Evolutionary conservation across 2,329 filamentous ascomycete genomes (phyloP).

Genomic region (Incumbomyces delicatus): DNA sequence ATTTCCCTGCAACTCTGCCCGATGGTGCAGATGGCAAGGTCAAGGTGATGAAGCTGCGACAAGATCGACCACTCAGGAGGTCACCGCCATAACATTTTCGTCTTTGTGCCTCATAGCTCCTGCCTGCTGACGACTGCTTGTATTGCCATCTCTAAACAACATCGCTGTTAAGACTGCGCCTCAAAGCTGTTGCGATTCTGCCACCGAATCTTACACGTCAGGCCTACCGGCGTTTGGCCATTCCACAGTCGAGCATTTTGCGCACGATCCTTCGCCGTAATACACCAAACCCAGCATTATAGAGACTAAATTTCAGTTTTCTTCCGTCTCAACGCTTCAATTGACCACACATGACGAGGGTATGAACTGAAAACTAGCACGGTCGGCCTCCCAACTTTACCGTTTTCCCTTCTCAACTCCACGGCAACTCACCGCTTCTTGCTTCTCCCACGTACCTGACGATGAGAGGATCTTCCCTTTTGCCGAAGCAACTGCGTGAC

Average conservation of each 20-base stretch:
- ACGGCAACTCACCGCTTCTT: not conserved
- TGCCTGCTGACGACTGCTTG: not conserved
- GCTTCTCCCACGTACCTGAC: slow-evolving; percentile 8
- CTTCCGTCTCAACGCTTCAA: too few relatives aligned
- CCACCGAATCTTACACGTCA: not conserved
- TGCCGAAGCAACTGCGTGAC: slow-evolving; percentile 43
- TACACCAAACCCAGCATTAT: too few relatives aligned
- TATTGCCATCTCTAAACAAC: not conserved
- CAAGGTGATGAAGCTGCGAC: not conserved
- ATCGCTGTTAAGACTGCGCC: not conserved
- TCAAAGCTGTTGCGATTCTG: not conserved
- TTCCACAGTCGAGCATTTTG: not conserved
- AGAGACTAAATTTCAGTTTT: too few relatives aligned
- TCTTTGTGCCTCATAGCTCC: not conserved
- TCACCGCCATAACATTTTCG: not conserved
- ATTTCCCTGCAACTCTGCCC: slow-evolving; percentile 1
- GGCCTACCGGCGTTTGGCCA: not conserved
- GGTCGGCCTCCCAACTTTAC: too few relatives aligned
- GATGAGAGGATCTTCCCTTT: slow-evolving; percentile 43
- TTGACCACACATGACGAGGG: too few relatives aligned
- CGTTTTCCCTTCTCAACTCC: not conserved
- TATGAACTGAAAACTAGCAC: too few relatives aligned
- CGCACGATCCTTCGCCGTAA: not conserved
- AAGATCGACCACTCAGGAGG: slow-evolving; percentile 2
- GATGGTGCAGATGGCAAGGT: slow-evolving; percentile 1